Base-by-base conservation (phyloP, 106 monocot genomes). In the Acorus gramineus region DNA sequence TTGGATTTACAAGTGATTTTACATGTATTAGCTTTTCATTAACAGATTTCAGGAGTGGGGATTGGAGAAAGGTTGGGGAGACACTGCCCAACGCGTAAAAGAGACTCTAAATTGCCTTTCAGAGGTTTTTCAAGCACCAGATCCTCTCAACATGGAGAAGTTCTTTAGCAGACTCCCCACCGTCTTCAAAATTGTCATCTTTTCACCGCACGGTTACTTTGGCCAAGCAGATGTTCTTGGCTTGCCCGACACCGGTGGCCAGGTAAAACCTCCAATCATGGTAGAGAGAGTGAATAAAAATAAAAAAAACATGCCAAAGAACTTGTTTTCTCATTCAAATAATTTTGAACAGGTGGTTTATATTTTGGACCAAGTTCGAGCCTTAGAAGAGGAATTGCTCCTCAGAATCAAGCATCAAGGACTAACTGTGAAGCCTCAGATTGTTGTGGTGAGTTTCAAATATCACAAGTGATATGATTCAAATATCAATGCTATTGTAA, bases 181-280 rank as follows among this genome's bases (percentile, higher is more conserved):
- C 47, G 77, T 87, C 57, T 95, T 90, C 70, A 86, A 71, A 58
- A 77, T 95, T 46, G 95, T 90, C 8, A 87, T 95, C 58, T 85
- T 90, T 77, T 95, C 95, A 13, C 71, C 78, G 4, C 95, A 90
- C 53, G 95, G 95, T 12, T 95, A 95, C 67, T 95, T 95, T 46
- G 95, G 95, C 49, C 95, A 95, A 69, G 90, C 84, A 44, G 78
- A 85, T 66, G 95, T 95, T 70, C 90, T 95, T 62, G 95, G 95
- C 46, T 76, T 95, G 78, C 90, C 95, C 0, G 95, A 95, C 56
- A 95, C 95, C 28, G 95, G 95, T 50, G 95, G 95, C 2, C 95
- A 95, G 95, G 93, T 94, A 74, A 11, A 12, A 44, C 66, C 1
- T 28, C 28, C 28, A 28, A 28, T 28, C 28, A 28, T 28, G 28